Conservation (phyloP, 495 filamentous ascomycete genomes). For the Penicillium angulare region DNA sequence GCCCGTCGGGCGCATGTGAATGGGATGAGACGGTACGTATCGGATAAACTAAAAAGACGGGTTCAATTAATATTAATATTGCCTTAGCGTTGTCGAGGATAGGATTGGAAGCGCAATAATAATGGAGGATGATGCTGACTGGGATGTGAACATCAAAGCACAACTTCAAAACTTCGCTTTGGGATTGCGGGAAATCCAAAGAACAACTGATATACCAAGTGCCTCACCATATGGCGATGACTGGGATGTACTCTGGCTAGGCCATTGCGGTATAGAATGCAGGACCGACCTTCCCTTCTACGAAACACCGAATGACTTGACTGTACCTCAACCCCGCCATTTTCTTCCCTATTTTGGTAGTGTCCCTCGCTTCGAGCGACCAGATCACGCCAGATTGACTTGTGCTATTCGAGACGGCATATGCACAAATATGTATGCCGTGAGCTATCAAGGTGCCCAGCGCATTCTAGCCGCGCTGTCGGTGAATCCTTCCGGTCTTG, state of each 20-base stretch:
- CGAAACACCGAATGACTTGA: constrained; percentile 15
- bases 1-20: not conserved
- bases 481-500: constrained; percentile 3
- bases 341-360: not conserved
- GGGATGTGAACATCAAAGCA: constrained; percentile 45
- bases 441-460: constrained; percentile 50
- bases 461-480: constrained; percentile 36
- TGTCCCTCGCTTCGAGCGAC: not conserved
- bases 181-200: constrained; percentile 13
- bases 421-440: constrained; percentile 37
- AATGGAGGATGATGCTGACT: constrained; percentile 54
- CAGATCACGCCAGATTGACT: constrained; percentile 5
- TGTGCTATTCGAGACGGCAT: constrained; percentile 1
- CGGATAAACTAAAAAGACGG: constrained; percentile 4
- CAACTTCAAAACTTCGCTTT: constrained; percentile 46
- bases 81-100: not conserved
- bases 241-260: constrained; percentile 58
- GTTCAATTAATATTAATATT: constrained; percentile 6
- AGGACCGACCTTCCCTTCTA: constrained; percentile 12
- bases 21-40: not conserved
- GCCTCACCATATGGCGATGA: constrained; percentile 46
- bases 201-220: not conserved
- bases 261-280: constrained; percentile 42
- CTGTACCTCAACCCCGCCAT: not conserved
- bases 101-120: constrained; percentile 36